Conservation (phyloP, 73 alveolate genomes). For the Loxodes magnus region DNA sequence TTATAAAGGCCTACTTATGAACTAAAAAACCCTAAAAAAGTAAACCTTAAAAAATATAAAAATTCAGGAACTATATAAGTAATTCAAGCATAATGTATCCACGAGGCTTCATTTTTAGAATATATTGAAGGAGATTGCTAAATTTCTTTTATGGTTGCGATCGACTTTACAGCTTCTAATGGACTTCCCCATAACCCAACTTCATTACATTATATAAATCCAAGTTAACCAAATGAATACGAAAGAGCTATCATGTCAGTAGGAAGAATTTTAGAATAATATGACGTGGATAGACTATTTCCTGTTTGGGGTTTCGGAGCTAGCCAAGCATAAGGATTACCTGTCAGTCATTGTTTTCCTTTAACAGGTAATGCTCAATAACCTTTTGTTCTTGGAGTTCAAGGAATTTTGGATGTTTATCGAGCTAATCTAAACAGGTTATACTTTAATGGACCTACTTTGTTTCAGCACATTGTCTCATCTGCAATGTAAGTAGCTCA, state of each 20-base stretch:
- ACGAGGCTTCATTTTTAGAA: slow-evolving; percentile 57
- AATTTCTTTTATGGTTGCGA: slow-evolving; percentile 61
- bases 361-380: slow-evolving; percentile 43
- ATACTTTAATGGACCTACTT: slow-evolving; percentile 70
- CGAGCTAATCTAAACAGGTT: slow-evolving; percentile 25
- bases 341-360: slow-evolving; percentile 70
- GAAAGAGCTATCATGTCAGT: slow-evolving; percentile 64
- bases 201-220: slow-evolving; percentile 32
- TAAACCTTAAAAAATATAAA: not conserved
- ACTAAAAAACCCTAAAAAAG: slow-evolving; percentile 23
- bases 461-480: slow-evolving; percentile 41
- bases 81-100: not conserved
- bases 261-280: slow-evolving; percentile 54
- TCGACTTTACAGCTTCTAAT: slow-evolving; percentile 88
- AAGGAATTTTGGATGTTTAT: slow-evolving; percentile 44
- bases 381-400: slow-evolving; percentile 53
- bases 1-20: slow-evolving; percentile 12
- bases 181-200: slow-evolving; percentile 40
- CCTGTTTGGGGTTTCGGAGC: slow-evolving; percentile 95
- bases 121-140: slow-evolving; percentile 64
- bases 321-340: slow-evolving; percentile 5
- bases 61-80: not conserved
- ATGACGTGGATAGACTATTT: slow-evolving; percentile 61
- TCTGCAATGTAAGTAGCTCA: slow-evolving; percentile 35
- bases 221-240: slow-evolving; percentile 45